Evolutionary conservation across 2,329 filamentous ascomycete species (phyloP).

Genomic region (Colletotrichum tanaceti): DNA sequence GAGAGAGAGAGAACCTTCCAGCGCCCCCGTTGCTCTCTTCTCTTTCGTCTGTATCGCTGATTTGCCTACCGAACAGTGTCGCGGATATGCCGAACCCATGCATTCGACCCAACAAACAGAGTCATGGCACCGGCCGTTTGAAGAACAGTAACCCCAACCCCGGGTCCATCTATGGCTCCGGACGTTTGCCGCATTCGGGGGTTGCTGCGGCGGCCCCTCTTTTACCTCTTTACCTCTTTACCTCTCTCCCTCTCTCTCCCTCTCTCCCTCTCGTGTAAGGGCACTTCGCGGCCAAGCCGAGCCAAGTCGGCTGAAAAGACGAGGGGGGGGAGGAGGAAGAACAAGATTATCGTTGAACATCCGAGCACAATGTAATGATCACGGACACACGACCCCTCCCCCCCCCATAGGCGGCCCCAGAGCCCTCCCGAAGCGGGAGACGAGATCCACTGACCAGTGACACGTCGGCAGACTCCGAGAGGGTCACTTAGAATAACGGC

Average conservation of each 20-base stretch:
- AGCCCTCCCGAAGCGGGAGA: not conserved
- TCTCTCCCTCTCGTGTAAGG: no score
- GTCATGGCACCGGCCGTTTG: not conserved
- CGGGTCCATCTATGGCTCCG: not conserved
- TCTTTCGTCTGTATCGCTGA: not conserved
- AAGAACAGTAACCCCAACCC: not conserved
- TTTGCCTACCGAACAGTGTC: not conserved
- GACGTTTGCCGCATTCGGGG: not conserved
- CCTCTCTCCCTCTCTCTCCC: no score
- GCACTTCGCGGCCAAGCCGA: not conserved
- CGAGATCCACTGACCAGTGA: not conserved
- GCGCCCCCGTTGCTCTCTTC: not conserved
- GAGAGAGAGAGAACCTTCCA: not conserved
- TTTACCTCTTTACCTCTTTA: no score
- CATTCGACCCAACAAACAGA: not conserved
- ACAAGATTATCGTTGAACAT: not conserved
- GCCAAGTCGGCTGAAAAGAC: not conserved
- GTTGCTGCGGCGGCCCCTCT: not conserved
- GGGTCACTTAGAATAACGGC: conserved; percentile 12
- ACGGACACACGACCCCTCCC: not conserved
- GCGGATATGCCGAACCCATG: conserved; percentile 24
- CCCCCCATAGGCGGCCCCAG: no score
- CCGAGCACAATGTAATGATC: not conserved
- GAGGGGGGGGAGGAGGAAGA: no score
- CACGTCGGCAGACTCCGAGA: conserved; percentile 21